Base-by-base conservation (phyloP, 306 rosid genomes). In the Leucaena leucocephala region DNA sequence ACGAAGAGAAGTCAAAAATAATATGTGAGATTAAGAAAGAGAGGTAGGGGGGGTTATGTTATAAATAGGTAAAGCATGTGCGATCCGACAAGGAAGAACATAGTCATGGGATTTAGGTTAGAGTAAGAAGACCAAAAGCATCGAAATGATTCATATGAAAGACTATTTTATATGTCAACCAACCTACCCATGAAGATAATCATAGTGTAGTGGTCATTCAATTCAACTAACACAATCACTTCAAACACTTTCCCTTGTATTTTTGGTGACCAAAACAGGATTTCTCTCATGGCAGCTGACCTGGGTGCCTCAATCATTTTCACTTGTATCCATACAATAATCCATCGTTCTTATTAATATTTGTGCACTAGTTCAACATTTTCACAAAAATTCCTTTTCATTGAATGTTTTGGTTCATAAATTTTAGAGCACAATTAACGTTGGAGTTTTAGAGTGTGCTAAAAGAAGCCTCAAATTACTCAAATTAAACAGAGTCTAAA, bases 301-400 rank as follows among this genome's bases (percentile, higher is more conserved):
- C 80, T 84, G 44, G 86, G 83, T 77, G 15, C 48, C 45, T 17
- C 57, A 82, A 80, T 85, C 68, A 80, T 87, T 69, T 62, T 72
- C 58, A 49, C 74, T 61, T 83, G 27, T 27, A 27, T 10, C 35
- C 14, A 22, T 10, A 22, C 15, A 58, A 10, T 27, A 27, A 58
- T 3, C 16, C 58, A 52, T 52, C 0, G 5, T 52, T 17, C 21
- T 17, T 55, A 3, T n/a, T 22, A 17, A 17, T 27, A 16, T 52
- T 50, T 19, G 1, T 5, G 16, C 57, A 15, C 4, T 38, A 3
- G 5, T 48, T 48, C n/a, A 48, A 46, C 11, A 49, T 52, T 54
- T 19, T 3, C n/a, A n/a, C 27, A 3, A 1, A 7, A n/a, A 54
- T 54, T n/a, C n/a, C 27, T 7, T n/a, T 8, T 19, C 11, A n/a